A percentile compares a stretch with the other conserved stretches of the same genome.
Conservation (phyloP, 331 rosid species). For the Arachis monticola region DNA sequence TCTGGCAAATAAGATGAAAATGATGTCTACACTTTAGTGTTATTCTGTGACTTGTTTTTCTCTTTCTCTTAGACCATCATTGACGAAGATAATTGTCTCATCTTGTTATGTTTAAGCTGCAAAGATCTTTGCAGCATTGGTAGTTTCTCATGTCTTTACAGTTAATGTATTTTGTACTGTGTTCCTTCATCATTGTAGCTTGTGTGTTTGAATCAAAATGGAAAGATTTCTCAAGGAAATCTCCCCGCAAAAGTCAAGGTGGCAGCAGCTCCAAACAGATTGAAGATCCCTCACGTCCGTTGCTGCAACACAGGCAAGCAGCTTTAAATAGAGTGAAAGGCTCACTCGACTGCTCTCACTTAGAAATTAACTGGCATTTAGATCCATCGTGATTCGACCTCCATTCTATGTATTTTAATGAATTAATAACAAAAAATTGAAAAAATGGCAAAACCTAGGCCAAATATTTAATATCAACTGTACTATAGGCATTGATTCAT, state of each 20-base stretch:
- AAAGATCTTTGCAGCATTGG: not conserved
- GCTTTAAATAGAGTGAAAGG: constrained; percentile 66
- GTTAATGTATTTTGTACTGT: constrained; percentile 9
- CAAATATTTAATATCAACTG: constrained; percentile 25
- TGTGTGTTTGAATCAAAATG: constrained; percentile 85
- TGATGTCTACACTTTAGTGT: too few species aligned
- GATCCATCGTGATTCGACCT: constrained; percentile 49
- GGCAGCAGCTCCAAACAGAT: constrained; percentile 36
- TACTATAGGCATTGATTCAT: constrained; percentile 26
- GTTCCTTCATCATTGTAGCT: constrained; percentile 49
- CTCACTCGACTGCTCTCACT: constrained; percentile 55
- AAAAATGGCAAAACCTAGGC: constrained; percentile 11
- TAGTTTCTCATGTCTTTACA: not conserved
- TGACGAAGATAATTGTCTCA: too few species aligned
- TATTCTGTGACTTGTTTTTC: too few species aligned
- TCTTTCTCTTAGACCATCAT: too few species aligned
- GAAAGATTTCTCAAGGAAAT: constrained; percentile 64
- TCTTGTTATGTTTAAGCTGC: too few species aligned
- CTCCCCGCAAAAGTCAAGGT: constrained; percentile 48
- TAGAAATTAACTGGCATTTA: constrained; percentile 75
- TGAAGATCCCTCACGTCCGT: constrained; percentile 49
- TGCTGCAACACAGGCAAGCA: constrained; percentile 71
- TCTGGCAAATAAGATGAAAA: too few species aligned
- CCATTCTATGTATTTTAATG: not conserved
- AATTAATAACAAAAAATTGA: not conserved